These are phyloP conservation scores for Dovyalis caffra DNA, from an alignment of 345 rosid species.

Conservation along the genomic window DNA sequence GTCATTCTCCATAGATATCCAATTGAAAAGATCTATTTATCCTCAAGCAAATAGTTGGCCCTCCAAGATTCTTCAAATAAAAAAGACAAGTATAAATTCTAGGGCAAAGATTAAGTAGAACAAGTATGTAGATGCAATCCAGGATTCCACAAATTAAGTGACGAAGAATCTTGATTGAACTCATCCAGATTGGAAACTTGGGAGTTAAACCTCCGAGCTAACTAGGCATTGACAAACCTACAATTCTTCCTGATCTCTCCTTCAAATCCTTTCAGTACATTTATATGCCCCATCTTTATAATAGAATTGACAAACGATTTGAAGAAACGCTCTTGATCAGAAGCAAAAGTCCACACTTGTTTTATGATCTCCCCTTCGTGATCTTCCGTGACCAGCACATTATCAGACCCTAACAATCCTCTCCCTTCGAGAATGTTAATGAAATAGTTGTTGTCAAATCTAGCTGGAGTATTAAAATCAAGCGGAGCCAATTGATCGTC, in stretches of 20 bases:
- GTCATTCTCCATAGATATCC: no score
- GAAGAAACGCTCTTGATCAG: slow-evolving; percentile 49
- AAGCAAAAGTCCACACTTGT: slow-evolving; percentile 56
- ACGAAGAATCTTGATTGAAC: no score
- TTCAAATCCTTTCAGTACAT: slow-evolving; percentile 46
- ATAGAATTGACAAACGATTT: slow-evolving; percentile 49
- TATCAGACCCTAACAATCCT: slow-evolving; percentile 65
- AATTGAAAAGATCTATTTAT: no score
- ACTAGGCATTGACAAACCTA: slow-evolving; percentile 47
- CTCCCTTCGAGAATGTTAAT: slow-evolving; percentile 57
- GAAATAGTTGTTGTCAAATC: slow-evolving; percentile 73
- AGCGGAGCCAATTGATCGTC: slow-evolving; percentile 52
- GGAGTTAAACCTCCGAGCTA: no score
- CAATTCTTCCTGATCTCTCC: slow-evolving; percentile 63
- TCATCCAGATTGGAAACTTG: background rate
- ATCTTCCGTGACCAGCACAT: slow-evolving; percentile 47
- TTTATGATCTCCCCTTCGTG: slow-evolving; percentile 40
- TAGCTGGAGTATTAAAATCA: slow-evolving; percentile 50
- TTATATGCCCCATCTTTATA: slow-evolving; percentile 67
- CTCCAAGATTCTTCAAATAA: no score
- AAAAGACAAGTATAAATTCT: no score
- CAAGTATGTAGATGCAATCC: no score
- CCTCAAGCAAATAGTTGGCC: no score
- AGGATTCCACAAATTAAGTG: no score
- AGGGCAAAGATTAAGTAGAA: no score